These are phyloP conservation scores for Parathielavia appendiculata DNA, from an alignment of 495 filamentous ascomycete species.

Conservation along the genomic window DNA sequence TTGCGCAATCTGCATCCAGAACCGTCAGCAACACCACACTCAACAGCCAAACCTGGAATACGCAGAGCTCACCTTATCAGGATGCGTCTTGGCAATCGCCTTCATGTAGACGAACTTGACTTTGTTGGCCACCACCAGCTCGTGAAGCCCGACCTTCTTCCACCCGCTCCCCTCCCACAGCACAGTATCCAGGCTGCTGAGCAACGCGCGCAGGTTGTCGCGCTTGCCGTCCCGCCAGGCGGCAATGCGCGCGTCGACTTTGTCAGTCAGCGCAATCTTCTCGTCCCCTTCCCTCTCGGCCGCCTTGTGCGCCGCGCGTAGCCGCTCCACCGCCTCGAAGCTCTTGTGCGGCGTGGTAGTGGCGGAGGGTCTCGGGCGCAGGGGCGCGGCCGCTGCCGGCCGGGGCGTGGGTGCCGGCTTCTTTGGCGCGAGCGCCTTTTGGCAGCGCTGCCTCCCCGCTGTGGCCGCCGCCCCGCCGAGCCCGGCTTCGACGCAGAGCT, in stretches of 20 bases:
- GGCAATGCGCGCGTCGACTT: slow-evolving; percentile 69
- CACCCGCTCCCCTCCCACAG: slow-evolving; percentile 89
- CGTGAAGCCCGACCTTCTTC: slow-evolving; percentile 94
- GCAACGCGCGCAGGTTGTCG: slow-evolving; percentile 82
- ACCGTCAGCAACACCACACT: slow-evolving; percentile 8
- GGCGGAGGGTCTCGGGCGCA: slow-evolving; percentile 33
- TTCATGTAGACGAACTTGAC: slow-evolving; percentile 99
- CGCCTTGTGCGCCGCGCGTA: slow-evolving; percentile 76
- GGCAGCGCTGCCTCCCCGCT: slow-evolving; percentile 83
- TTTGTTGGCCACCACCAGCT: slow-evolving; percentile 81
- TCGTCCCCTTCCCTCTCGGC: slow-evolving; percentile 84
- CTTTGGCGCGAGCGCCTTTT: slow-evolving; percentile 69
- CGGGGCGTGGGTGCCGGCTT: slow-evolving; percentile 43
- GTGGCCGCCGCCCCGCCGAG: slow-evolving; percentile 78
- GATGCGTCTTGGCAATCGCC: slow-evolving; percentile 96
- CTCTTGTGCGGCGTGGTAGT: slow-evolving; percentile 32
- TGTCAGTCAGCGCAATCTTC: slow-evolving; percentile 81
- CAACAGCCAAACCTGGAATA: not conserved
- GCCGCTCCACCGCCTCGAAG: slow-evolving; percentile 64
- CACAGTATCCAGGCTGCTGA: slow-evolving; percentile 83
- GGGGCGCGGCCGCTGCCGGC: slow-evolving; percentile 28
- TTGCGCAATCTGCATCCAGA: slow-evolving; percentile 62
- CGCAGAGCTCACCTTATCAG: slow-evolving; percentile 76
- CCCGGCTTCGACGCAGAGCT: slow-evolving; percentile 72
- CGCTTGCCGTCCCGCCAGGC: slow-evolving; percentile 84